phyloP scores from a whole-genome alignment of 2,329 filamentous ascomycete species.

The Cladosporium cucumerinum region DNA sequence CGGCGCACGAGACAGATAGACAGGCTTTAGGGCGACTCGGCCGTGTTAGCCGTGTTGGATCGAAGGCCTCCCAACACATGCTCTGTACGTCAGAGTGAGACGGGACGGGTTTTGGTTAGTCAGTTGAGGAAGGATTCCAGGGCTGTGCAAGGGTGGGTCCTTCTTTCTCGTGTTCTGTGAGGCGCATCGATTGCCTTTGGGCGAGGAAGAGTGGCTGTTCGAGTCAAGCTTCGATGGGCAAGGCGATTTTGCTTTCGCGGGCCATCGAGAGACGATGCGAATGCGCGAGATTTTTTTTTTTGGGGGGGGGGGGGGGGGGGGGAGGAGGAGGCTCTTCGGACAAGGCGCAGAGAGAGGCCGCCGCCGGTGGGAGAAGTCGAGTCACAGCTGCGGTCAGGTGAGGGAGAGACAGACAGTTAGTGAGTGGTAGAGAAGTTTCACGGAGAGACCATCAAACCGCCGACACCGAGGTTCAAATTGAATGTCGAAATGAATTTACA shows the following conservation, averaged over 20 bases:
- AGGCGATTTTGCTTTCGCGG: not conserved
- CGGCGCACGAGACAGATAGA: not conserved
- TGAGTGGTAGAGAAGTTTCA: not conserved
- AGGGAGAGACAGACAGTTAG: not conserved
- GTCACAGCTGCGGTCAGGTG: not conserved
- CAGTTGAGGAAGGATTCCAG: not conserved
- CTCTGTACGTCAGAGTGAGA: not conserved
- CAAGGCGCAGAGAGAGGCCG: slow-evolving; percentile 1
- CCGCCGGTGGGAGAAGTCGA: not conserved
- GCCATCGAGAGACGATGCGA: not conserved
- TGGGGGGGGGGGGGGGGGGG: no score
- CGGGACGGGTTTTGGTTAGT: not conserved
- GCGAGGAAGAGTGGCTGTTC: not conserved
- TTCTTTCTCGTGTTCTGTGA: slow-evolving; percentile 40
- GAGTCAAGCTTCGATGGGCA: not conserved
- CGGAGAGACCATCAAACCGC: not conserved
- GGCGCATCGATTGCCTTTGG: slow-evolving; percentile 3
- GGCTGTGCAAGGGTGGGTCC: slow-evolving; percentile 1
- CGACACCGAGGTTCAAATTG: not conserved
- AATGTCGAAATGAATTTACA: no score
- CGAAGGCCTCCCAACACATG: not conserved
- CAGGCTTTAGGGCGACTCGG: not conserved
- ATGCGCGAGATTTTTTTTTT: not conserved
- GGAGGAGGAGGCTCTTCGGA: not conserved
- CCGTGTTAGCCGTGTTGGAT: not conserved